Base-by-base conservation (phyloP, 1,284 basidiomycete species). In the Cryptococcus hybrid region DNA sequence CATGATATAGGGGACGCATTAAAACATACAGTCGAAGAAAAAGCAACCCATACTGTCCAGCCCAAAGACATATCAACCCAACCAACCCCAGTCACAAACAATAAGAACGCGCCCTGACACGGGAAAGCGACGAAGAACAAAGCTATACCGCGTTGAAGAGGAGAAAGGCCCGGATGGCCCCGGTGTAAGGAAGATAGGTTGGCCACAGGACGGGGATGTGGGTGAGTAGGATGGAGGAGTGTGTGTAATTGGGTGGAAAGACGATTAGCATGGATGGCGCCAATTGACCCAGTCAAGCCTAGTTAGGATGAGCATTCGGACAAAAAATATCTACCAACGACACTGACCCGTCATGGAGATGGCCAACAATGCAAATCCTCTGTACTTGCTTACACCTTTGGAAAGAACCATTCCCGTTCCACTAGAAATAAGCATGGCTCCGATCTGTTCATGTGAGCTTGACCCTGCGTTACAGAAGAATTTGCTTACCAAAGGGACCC, bases 321-420 rank as follows among this genome's bases (percentile, higher is more conserved):
- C 15, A 37, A 13, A 47, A 34, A 3, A 35, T 38, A 46, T 30
- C 7, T 40, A 7, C 12, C n/a, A 39, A 54, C 39, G 44, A 7
- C 18, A 74, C 82, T 52, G 68, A 86, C 92, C 92, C 37, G 89
- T 91, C 62, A 96, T 89, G 11, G 93, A 90, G 12, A 96, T 85
- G 0, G 90, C 89, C 5, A 99, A 81, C 0, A 97, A 80, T 0
- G 91, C 91, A 69, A 91, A 98, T 2, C 91, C 94, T 57, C 88
- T 84, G 69, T 91, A 98, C 39, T 84, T 82, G 59, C 85, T 87
- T 1, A 96, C 93, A 62, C 94, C 96, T 49, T 84, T 82, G 68
- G 97, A 92, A 12, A 99, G 84, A 0, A 97, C 88, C 65, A 98
- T 86, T 0, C 95, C 95, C 0, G 95, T 90, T 0, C 86, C 90